Conservation (phyloP, 345 rosid species). For the Populus ilicifolia region DNA sequence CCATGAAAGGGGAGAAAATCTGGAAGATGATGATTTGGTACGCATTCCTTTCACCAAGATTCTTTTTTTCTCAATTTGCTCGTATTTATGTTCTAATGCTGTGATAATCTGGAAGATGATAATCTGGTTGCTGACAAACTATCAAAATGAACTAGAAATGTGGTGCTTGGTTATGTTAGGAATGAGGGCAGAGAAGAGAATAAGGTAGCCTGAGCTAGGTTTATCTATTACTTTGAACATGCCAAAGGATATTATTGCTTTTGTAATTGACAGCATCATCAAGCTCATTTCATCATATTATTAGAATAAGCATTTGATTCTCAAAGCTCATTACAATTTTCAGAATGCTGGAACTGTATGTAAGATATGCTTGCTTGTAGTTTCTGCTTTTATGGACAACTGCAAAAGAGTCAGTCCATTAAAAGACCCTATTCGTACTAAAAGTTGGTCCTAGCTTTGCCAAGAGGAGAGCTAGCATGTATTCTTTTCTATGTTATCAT, state of each 20-base stretch:
- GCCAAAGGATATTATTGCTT: background rate
- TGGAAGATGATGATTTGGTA: slow-evolving; percentile 36
- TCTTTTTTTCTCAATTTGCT: background rate
- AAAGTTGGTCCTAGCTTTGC: background rate
- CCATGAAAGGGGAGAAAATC: slow-evolving; percentile 24
- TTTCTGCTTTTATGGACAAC: background rate
- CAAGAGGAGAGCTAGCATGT: background rate
- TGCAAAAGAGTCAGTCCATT: background rate
- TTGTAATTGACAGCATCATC: background rate
- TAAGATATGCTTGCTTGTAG: background rate
- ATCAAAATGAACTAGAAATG: slow-evolving; percentile 1
- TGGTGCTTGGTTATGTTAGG: background rate
- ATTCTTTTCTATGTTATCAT: background rate
- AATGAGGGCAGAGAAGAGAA: background rate
- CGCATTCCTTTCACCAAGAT: background rate
- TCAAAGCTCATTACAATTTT: background rate
- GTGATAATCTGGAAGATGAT: background rate
- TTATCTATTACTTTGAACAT: background rate
- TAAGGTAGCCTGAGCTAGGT: background rate
- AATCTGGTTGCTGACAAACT: background rate
- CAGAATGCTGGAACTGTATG: background rate
- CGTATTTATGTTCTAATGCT: background rate
- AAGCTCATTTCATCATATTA: background rate
- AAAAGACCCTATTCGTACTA: background rate
- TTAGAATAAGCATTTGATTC: background rate